Evolutionary conservation across 257 asterid genomes (phyloP), one percentile per base, ranked within the genome.

Genomic region (Capsicum chinense): DNA sequence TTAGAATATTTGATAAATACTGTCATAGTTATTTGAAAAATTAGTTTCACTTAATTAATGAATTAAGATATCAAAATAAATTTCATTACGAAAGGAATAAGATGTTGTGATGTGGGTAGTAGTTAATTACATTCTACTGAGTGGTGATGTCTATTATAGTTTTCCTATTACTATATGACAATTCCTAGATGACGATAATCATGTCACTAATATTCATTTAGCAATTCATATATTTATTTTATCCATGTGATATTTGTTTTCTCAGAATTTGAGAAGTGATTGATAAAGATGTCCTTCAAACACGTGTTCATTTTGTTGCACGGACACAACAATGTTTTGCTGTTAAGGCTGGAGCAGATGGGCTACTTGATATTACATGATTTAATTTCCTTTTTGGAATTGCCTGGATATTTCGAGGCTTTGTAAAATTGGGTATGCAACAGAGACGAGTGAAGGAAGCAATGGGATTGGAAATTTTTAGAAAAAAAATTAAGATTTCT

Each of bases 291-390:
- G 97, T 93, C 87, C 98, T 96, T 86, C 98, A 94, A 87, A 90
- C 98, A 60, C 93, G 99, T 63, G 97, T 88, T 87, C 97, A 98
- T 83, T 92, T 96, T 90, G 98, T 96, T 82, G 98, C 98, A 80
- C 94, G 97, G 74, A 96, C 98, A 83, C 98, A 96, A 86, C 99
- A 96, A 85, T 96, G 99, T 90, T 96, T 96, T 91, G 99, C 98
- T 87, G 93, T 96, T 84, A 94, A 94, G 95, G 95, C 98, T 79
- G 98, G 98, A 88, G 91, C 89, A 73, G 99, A 96, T 91, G 98
- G 98, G 86, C 89, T 91, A 88, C 92, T 96, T 79, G 99, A 96
- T 89, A 47, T 60, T 69, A 44, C 44, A 52, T 76, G 56, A 52
- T 79, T 42, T 85, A 80, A 79, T 70, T 87, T 82, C 52, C 0